A percentile compares a stretch with the other conserved stretches of the same genome.
Evolutionary conservation across 1,284 basidiomycete genomes (phyloP).

Genomic region (Ustilago lituana): DNA sequence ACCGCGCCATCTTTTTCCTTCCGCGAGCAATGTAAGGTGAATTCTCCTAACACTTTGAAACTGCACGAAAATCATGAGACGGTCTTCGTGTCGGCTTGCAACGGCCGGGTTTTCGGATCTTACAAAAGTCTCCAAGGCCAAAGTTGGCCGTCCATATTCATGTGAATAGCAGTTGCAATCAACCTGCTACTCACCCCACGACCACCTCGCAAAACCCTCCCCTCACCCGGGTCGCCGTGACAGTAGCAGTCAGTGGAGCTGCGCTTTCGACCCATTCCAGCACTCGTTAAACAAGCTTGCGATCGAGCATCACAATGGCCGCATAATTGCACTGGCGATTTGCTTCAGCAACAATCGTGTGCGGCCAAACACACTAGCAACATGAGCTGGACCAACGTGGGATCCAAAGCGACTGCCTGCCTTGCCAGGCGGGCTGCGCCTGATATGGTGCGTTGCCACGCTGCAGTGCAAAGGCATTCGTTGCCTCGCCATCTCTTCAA

Average conservation of each 20-base stretch:
- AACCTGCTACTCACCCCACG: no score
- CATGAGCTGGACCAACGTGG: constrained; percentile 19
- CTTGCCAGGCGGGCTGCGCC: constrained; percentile 13
- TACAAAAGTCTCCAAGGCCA: constrained; percentile 11
- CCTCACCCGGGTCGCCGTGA: no score
- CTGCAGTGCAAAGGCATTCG: constrained; percentile 13
- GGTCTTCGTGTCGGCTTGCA: constrained; percentile 7
- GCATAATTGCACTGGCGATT: background rate
- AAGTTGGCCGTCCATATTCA: constrained; percentile 4
- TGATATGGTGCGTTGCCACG: constrained; percentile 1
- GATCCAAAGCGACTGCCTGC: constrained; percentile 10
- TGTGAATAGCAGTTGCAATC: background rate
- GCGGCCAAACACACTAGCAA: background rate
- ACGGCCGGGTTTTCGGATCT: constrained; percentile 17
- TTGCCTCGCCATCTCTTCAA: constrained; percentile 30
- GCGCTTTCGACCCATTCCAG: background rate
- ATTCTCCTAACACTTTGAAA: no score
- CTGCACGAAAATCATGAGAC: no score
- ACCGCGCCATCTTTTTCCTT: no score
- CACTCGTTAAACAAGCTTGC: background rate
- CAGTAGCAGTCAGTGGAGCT: no score
- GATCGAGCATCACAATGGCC: constrained; percentile 2
- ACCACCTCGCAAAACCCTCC: no score
- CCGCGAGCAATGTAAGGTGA: no score
- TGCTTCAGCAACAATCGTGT: background rate